A percentile compares a stretch with the other conserved stretches of the same genome.
Conservation (phyloP, 441 rosid genomes). For the Francoa sonchifolia region DNA sequence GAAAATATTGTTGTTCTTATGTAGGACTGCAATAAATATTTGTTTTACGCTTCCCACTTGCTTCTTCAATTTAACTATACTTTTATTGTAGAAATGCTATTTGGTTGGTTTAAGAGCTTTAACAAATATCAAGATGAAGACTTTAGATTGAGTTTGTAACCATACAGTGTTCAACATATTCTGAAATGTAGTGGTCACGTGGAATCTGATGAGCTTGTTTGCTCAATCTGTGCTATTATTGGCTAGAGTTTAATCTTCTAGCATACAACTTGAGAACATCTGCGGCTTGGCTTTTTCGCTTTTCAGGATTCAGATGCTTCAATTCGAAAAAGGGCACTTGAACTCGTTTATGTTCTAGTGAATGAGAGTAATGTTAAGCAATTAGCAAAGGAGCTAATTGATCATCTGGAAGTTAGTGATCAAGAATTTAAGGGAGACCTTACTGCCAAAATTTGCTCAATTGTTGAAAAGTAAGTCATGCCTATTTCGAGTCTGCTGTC, state of each 20-base stretch:
- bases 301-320: conserved; percentile 98
- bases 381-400: conserved; percentile 80
- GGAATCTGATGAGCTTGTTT: not conserved
- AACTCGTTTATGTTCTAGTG: conserved; percentile 74
- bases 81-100: too few species aligned
- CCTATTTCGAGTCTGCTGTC: conserved; percentile 14
- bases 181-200: not conserved
- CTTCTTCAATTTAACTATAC: too few species aligned
- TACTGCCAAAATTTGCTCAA: conserved; percentile 90
- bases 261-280: conserved; percentile 8
- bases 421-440: conserved; percentile 95
- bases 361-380: conserved; percentile 90
- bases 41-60: too few species aligned
- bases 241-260: conserved; percentile 6
- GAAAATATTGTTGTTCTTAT: not conserved
- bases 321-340: conserved; percentile 93
- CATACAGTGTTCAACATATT: too few species aligned
- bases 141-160: too few species aligned
- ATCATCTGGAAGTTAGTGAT: conserved; percentile 89
- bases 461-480: conserved; percentile 82
- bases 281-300: conserved; percentile 21
- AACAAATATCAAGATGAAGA: not conserved
- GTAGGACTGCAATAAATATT: too few species aligned
- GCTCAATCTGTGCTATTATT: conserved; percentile 4
- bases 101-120: not conserved